Percentiles rank a stretch among this genome's conserved stretches.
Conservation (phyloP, 2,329 filamentous ascomycete genomes). For the Lasiodiplodia sp. region DNA sequence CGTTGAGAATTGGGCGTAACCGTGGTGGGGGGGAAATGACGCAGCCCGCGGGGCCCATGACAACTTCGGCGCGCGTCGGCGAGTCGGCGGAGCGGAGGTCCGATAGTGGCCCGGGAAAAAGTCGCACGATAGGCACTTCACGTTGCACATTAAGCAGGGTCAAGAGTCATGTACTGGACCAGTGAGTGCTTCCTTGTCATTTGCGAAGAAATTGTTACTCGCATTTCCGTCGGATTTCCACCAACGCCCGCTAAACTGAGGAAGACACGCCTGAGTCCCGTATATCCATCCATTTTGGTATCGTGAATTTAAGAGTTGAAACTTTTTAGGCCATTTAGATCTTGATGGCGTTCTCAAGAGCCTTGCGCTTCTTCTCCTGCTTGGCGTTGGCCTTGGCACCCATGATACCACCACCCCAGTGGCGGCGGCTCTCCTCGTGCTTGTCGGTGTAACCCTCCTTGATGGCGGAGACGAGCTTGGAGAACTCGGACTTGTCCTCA, state of each 20-base stretch:
- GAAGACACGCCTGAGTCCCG: conserved; percentile 45
- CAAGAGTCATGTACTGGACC: conserved; percentile 13
- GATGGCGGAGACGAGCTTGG: conserved; percentile 94
- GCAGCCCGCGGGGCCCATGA: conserved; percentile 9
- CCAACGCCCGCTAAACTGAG: conserved; percentile 49
- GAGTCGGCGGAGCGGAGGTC: conserved; percentile 9
- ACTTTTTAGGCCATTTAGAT: conserved; percentile 95
- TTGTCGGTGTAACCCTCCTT: conserved; percentile 99
- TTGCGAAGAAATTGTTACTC: conserved; percentile 27
- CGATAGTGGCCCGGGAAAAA: conserved; percentile 9
- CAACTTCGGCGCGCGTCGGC: neutral
- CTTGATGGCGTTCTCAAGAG: conserved; percentile 93
- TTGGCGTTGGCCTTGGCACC: conserved; percentile 86
- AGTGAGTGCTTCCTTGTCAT: conserved; percentile 29
- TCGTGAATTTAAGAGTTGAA: conserved; percentile 33
- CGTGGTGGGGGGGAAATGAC: neutral
- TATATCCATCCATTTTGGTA: conserved; percentile 34
- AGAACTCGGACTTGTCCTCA: conserved; percentile 98
- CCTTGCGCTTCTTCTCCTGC: conserved; percentile 90
- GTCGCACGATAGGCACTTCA: conserved; percentile 1
- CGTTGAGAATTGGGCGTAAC: neutral
- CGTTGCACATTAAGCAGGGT: conserved; percentile 1
- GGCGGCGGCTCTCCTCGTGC: conserved; percentile 87
- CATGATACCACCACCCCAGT: conserved; percentile 99
- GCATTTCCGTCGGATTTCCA: conserved; percentile 28